Evolutionary conservation across 352 stramenopile species (phyloP), one percentile per base, ranked within the genome.

Genomic region (Thalassiosira exigua): DNA sequence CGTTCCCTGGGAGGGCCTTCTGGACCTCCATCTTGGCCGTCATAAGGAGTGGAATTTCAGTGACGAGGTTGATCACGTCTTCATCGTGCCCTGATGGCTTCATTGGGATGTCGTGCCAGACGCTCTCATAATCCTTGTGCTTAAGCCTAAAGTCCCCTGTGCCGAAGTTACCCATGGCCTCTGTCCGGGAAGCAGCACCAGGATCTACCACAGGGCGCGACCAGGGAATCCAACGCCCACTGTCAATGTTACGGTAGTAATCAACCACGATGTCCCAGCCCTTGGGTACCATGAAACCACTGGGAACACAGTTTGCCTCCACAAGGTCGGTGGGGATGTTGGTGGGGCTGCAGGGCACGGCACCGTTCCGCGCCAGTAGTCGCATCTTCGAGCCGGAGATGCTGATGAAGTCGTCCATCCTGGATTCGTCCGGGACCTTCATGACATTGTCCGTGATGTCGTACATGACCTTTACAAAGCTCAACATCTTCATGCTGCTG

Each of bases 11-110:
- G 14, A 94, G 59, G 26, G 95, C 91, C 88, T 99, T 99, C 85
- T 96, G 96, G 30, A 99, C 95, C 84, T 99, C 98, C 96, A 99
- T 99, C 90, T 99, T 99, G 54, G 97, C 95, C 19, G 96, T 97
- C 54, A 96, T 94, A 68, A 95, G 96, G 86, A 98, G 98, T 3
- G 97, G 97, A 62, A 99, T 99, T 89, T 99, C 97, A n/a, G 98
- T 97, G 22, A 99, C 93, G 54, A 98, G 96, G 51, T 94, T 94
- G 89, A 88, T 92, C 5, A 68, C 69, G 42, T 77, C 79, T 17
- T 86, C 75, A 11, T 62, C 52, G 83, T 81, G 79, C 11, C 52
- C 81, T 12, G 39, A 27, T 17, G 95, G 90, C 12, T 75, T 59
- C 14, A 99, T 81, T 12, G 96, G 91, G 51, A 99, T 95, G 81